Conservation (phyloP, 148 eudicot species). For the Fagopyrum esculentum region DNA sequence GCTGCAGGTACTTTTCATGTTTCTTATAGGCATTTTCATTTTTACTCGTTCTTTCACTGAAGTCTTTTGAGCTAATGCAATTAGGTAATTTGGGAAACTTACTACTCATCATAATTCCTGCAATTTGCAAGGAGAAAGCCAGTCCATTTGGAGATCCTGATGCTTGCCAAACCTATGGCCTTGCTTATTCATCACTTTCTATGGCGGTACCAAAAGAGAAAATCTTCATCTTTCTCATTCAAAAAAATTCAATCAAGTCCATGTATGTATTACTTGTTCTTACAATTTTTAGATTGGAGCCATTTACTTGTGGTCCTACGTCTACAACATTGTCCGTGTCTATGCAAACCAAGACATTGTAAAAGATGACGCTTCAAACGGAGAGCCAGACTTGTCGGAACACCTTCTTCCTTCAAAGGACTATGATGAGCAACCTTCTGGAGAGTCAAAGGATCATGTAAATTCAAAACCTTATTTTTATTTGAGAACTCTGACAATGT, state of each 20-base stretch:
- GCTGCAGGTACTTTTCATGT: slow-evolving; percentile 32
- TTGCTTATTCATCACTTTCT: slow-evolving; percentile 80
- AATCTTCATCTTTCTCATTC: neutral
- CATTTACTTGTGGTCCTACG: slow-evolving; percentile 69
- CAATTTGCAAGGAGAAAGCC: slow-evolving; percentile 79
- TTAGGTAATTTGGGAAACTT: slow-evolving; percentile 85
- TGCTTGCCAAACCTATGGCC: slow-evolving; percentile 48
- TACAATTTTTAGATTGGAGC: slow-evolving; percentile 60
- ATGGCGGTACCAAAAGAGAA: slow-evolving; percentile 55
- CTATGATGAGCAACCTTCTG: neutral
- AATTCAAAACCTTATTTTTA: neutral
- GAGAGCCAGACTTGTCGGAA: neutral
- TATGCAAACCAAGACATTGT: slow-evolving; percentile 22
- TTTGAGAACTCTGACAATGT: neutral
- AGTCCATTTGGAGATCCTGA: slow-evolving; percentile 77
- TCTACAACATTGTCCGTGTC: slow-evolving; percentile 68
- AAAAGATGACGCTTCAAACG: slow-evolving; percentile 3
- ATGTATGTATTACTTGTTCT: neutral
- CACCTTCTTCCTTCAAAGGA: slow-evolving; percentile 4
- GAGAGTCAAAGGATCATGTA: neutral
- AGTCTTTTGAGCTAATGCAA: neutral
- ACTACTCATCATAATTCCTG: slow-evolving; percentile 73
- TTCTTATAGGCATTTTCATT: neutral
- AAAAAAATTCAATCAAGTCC: neutral
- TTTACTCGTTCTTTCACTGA: neutral